Base-by-base conservation (phyloP, 306 rosid species). In the Castanea sativa region DNA sequence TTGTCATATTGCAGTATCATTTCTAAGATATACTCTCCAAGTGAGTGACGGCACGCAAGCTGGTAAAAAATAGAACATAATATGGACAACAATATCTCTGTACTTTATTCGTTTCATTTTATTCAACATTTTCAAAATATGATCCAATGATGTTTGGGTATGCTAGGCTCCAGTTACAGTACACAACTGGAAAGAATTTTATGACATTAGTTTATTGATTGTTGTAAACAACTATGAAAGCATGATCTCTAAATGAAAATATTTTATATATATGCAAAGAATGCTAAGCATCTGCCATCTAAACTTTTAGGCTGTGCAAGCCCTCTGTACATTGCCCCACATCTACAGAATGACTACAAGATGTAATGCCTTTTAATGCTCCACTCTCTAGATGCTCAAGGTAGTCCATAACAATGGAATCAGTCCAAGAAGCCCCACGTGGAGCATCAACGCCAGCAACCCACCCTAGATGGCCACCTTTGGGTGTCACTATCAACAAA, bases 391-490 rank as follows among this genome's bases (percentile, higher is more conserved):
- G 78, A 88, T 86, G 83, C 83, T 92, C 83, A 72, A 95, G 91
- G 84, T 88, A 95, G 64, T 95, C 96, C 79, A 91, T 95, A 41
- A 95, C 92, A 21, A 90, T 56, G 2, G 87, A 86, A 87, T 95
- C 98, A 18, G 97, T 88, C 99, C 99, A 95, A 49, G 99, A 97
- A 59, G 88, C 87, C 76, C 99, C 97, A 4, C 80, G 49, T 13
- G 99, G 99, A 75, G 98, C 92, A 25, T 81, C 87, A 57, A 80
- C 89, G 2, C 99, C 99, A 55, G 99, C 99, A 82, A 95, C 92
- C 99, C 98, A 95, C 29, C 98, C 99, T 73, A 95, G 80, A 82
- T 95, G 99, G 19, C 99, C 98, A 29, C 99, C 99, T 84, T 92
- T 82, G 33, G 99, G 89, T 55, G 99, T 95, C 88, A 95, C 96